Conservation (phyloP, 192 early-diverging fungal species). For the Coemansia asiatica region DNA sequence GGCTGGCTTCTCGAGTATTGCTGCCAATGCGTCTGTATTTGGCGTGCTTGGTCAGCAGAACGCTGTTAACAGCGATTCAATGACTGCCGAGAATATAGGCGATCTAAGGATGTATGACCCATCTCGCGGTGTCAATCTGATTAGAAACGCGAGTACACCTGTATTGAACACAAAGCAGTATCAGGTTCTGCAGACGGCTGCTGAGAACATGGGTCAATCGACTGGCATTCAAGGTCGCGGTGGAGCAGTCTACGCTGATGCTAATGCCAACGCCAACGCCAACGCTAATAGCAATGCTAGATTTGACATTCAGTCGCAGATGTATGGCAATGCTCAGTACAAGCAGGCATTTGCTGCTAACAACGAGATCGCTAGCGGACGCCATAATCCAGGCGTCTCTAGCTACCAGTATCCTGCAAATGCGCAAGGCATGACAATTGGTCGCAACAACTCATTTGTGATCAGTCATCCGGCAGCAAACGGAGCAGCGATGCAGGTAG, state of each 20-base stretch:
- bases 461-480: conserved; percentile 5
- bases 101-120: conserved; percentile 34
- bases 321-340: conserved; percentile 22
- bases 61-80: conserved; percentile 6
- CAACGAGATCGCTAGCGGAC: conserved; percentile 21
- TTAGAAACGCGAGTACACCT: conserved; percentile 51
- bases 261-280: no score
- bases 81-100: conserved; percentile 14
- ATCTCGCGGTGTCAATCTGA: conserved; percentile 30
- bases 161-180: conserved; percentile 54
- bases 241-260: conserved; percentile 16
- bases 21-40: background rate
- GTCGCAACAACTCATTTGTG: conserved; percentile 31
- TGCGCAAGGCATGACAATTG: conserved; percentile 15
- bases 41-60: conserved; percentile 10
- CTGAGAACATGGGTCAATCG: conserved; percentile 24
- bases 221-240: conserved; percentile 4
- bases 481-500: conserved; percentile 21
- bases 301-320: conserved; percentile 13
- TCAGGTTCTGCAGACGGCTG: conserved; percentile 26
- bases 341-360: conserved; percentile 21
- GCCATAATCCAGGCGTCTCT: conserved; percentile 11
- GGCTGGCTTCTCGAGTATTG: background rate
- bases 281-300: conserved; percentile 11
- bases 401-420: conserved; percentile 28